Conservation (phyloP, 306 rosid species). For the Benincasa hispida region DNA sequence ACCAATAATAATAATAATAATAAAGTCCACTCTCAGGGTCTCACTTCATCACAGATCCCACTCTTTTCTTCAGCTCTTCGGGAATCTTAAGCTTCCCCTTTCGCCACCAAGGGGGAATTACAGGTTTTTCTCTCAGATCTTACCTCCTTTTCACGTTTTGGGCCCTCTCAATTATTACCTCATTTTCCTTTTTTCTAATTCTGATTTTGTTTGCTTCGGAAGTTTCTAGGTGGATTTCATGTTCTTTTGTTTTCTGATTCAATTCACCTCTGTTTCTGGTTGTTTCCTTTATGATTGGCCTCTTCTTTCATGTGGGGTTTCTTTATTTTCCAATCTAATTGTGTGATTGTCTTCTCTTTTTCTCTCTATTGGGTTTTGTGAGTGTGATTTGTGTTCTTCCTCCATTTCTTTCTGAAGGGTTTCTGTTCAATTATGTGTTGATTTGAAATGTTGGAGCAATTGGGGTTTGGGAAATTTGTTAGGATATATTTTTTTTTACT, state of each 20-base stretch:
- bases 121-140: conserved; percentile 14
- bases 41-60: conserved; percentile 1
- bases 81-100: conserved; percentile 4
- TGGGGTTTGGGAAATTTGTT: neutral
- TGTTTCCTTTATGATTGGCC: neutral
- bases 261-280: neutral
- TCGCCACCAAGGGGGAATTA: neutral
- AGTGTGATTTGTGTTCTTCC: neutral
- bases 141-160: neutral
- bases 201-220: neutral
- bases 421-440: neutral
- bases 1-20: neutral
- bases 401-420: neutral
- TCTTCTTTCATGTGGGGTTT: neutral
- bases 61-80: neutral
- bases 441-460: neutral
- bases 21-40: conserved; percentile 8
- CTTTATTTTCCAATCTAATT: neutral
- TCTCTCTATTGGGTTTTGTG: no score
- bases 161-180: neutral
- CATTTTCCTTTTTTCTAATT: neutral
- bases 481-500: no score
- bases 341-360: neutral
- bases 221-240: neutral
- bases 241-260: neutral